Base-by-base conservation (phyloP, 495 filamentous ascomycete genomes). In the Geoglossum glabrum region DNA sequence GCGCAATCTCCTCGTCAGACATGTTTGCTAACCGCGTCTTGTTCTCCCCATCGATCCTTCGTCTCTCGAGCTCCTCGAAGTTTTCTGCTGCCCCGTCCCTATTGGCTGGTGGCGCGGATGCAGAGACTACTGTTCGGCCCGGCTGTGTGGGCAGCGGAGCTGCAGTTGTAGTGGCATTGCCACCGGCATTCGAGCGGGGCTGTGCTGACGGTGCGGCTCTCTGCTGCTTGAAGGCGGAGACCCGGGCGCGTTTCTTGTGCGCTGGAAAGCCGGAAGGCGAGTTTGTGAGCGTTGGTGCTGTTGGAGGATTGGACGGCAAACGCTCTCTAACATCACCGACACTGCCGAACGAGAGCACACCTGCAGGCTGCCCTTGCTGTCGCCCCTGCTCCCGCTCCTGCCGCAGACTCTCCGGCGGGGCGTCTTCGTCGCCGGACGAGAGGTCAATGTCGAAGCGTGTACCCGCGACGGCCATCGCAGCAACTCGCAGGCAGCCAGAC, bases 281-380 rank as follows among this genome's bases (percentile, higher is more conserved):
- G 23, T 64, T 67, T 40, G 78, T 77, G 19, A 77, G 68, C 55
- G 72, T 77, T 4, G 84, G 83, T 11, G 83, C 80, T 51, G 74
- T 73, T 6, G 87, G 85, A n/a, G 79, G 68, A 47, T 75, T 77
- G 0, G 75, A 66, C 13, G 81, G 69, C 33, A 64, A 69, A 38
- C 86, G 80, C 70, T 97, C 92, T 61, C 79, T 70, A 68, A 98
- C 82, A 60, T 96, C 90, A 26, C 75, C 73, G 47, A 98, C 74
- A 46, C 89, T 76, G 30, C 65, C 69, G 36, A 71, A 65, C 61
- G 50, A 59, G 26, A 59, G 28, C 11, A 19, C 10, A 40, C 17
- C 11, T 34, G 33, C 19, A 2, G 21, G 50, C 56, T 7, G 27
- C 38, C n/a, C 27, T 11, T 5, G 47, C 28, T 54, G 55, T 27